Evolutionary conservation across 106 monocot species (phyloP).

Genomic region (Dactylorhiza incarnata): DNA sequence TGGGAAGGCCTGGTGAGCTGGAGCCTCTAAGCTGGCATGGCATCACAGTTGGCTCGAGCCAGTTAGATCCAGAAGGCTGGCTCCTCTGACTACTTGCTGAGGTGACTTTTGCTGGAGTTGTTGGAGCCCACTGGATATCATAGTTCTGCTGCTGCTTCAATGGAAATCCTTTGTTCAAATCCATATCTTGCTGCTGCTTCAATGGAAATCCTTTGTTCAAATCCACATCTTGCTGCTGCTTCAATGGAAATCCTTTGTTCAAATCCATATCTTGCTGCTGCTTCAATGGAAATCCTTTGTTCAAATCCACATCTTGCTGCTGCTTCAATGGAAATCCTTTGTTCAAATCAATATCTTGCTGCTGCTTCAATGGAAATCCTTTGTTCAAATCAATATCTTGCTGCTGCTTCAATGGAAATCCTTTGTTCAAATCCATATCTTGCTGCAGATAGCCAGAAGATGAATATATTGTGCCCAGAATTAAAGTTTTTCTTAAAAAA

Average conservation of each 20-base stretch:
- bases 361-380: too few relatives aligned
- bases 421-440: background rate
- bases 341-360: too few relatives aligned
- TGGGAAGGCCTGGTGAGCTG: background rate
- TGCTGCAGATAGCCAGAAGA: background rate
- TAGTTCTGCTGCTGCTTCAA: constrained; percentile 9
- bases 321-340: background rate
- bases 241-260: too few relatives aligned
- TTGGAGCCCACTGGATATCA: constrained; percentile 11
- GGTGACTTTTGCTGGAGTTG: constrained; percentile 11
- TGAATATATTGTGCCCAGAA: background rate
- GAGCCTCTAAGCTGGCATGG: background rate
- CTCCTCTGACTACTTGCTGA: constrained; percentile 1
- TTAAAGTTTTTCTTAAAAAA: background rate
- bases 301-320: background rate
- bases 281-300: background rate
- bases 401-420: background rate
- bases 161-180: background rate
- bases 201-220: background rate
- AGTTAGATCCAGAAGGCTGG: background rate
- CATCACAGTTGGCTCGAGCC: background rate
- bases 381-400: too few relatives aligned
- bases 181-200: background rate
- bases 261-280: constrained; percentile 1
- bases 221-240: background rate